Conservation (phyloP, 306 rosid genomes). For the Rubus idaeus region DNA sequence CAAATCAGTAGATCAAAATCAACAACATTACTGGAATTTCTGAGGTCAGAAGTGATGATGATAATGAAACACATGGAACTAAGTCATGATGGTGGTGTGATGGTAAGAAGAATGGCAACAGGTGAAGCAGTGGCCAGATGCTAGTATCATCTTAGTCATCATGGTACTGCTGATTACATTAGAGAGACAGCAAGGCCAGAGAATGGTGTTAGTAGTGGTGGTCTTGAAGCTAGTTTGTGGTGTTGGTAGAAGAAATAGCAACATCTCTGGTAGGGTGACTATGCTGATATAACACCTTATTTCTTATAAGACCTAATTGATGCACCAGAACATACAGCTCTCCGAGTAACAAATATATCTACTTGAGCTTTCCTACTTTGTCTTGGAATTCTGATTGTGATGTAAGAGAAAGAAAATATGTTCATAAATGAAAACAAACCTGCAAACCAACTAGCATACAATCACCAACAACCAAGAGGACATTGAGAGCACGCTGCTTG, state of each 20-base stretch:
- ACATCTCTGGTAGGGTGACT: neutral
- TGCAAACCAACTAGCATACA: constrained; percentile 93
- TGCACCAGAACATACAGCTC: neutral
- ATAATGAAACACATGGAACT: neutral
- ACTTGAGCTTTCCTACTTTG: neutral
- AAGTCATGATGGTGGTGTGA: neutral
- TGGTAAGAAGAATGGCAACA: neutral
- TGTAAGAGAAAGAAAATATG: neutral
- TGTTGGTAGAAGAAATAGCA: neutral
- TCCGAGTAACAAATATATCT: neutral
- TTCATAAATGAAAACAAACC: constrained; percentile 47
- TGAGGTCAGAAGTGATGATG: neutral
- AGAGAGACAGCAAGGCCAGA: neutral
- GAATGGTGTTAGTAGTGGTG: neutral
- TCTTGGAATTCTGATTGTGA: constrained; percentile 2
- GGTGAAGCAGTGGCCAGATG: neutral
- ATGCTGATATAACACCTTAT: neutral
- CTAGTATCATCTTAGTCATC: neutral
- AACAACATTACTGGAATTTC: neutral
- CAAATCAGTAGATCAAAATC: neutral
- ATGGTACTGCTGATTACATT: neutral
- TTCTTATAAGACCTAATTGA: neutral
- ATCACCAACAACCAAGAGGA: constrained; percentile 93
- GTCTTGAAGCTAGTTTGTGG: neutral
- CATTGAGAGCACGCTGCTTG: constrained; percentile 76